phyloP scores from a whole-genome alignment of 345 rosid genomes.

The Aegle marmelos region DNA sequence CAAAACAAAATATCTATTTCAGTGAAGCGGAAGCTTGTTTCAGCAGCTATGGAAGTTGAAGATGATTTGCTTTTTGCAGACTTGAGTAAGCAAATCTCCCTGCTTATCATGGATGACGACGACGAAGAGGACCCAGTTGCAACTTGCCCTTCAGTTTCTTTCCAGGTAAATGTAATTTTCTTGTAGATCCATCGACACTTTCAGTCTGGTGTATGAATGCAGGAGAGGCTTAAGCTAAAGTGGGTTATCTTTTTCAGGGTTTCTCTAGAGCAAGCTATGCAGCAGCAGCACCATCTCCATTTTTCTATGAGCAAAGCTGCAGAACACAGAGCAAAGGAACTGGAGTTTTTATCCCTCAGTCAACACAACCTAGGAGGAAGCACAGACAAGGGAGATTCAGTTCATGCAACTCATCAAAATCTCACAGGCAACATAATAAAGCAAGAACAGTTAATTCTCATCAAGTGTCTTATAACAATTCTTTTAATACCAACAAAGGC shows the following conservation, averaged over 20 bases:
- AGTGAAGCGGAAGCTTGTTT: not conserved
- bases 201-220: not conserved
- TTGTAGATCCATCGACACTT: not conserved
- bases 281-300: constrained; percentile 39
- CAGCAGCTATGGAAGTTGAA: constrained; percentile 64
- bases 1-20: not conserved
- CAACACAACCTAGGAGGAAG: constrained; percentile 68
- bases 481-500: constrained; percentile 39
- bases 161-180: constrained; percentile 45
- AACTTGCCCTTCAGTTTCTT: constrained; percentile 52
- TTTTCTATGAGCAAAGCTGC: constrained; percentile 39
- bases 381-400: constrained; percentile 55
- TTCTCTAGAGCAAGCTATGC: constrained; percentile 42
- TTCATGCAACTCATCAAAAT: constrained; percentile 44
- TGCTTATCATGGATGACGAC: constrained; percentile 92
- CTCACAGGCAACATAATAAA: constrained; percentile 38
- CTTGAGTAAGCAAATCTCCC: constrained; percentile 86
- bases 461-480: constrained; percentile 26
- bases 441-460: constrained; percentile 37
- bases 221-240: not conserved
- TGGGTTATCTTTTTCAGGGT: constrained; percentile 33
- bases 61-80: constrained; percentile 92
- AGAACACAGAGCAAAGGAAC: constrained; percentile 82
- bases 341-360: constrained; percentile 82
- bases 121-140: constrained; percentile 52